phyloP scores from a whole-genome alignment of 139 green algal genomes.

The Asterochloris erici region DNA sequence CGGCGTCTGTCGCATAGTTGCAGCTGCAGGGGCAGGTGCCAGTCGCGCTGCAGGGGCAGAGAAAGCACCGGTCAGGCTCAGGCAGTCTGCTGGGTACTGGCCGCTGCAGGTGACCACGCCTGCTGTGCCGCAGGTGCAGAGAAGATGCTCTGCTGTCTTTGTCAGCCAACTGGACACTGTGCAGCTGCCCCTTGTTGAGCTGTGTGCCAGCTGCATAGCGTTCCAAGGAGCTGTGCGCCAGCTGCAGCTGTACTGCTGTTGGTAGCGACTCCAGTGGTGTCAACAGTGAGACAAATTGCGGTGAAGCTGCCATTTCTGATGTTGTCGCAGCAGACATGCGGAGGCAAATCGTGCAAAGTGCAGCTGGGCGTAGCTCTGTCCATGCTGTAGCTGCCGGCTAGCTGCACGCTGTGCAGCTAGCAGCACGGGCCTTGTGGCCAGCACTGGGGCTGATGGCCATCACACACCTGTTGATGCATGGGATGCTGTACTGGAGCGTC shows the following conservation, averaged over 20 bases:
- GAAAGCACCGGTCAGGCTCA: background rate
- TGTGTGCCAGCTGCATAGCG: no score
- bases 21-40: slow-evolving; percentile 74
- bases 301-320: no score
- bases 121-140: background rate
- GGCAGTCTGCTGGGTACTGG: background rate
- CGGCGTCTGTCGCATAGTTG: slow-evolving; percentile 56
- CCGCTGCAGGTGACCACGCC: background rate
- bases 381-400: background rate
- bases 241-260: no score
- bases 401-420: background rate
- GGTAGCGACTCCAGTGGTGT: no score
- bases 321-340: no score
- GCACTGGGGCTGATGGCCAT: background rate
- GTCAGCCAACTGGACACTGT: background rate
- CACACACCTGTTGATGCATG: slow-evolving; percentile 66
- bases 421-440: background rate
- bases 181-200: no score
- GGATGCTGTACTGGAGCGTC: slow-evolving; percentile 50
- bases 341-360: no score
- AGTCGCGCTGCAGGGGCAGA: slow-evolving; percentile 31
- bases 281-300: no score
- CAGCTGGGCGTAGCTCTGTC: no score
- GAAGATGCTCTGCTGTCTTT: background rate
- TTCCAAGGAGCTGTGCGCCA: no score